Evolutionary conservation across 139 green algal species (phyloP), one percentile per base, ranked within the genome.

Genomic region (Closterium sp.): DNA sequence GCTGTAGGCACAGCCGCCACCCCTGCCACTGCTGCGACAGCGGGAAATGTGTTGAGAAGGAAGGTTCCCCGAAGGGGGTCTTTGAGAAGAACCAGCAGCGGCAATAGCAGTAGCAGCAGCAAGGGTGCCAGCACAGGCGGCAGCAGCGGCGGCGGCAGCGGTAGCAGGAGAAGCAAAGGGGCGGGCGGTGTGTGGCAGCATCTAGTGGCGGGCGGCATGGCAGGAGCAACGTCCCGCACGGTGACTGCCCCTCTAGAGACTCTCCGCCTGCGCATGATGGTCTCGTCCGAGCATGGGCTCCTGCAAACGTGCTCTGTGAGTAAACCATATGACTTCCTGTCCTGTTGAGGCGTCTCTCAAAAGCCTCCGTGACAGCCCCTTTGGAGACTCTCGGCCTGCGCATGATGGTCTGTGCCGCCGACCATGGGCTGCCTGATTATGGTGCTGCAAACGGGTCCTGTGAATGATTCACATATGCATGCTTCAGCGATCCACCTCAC

Each of bases 241-340:
- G 95, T 96, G 89, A 97, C 97, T 4, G 97, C 97, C 9, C 97
- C 97, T 3, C 92, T 98, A 88, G 97, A 98, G 89, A 97, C 96
- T 73, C 86, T 98, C 29, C 95, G 97, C 9, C 91, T 98, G 30
- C 93, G 96, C 89, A 94, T 94, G 91, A 94, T 94, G 91, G n/a
- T 94, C 29, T 84, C 89, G 11, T 92, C 31, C 73, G 22, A 94
- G 42, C 87, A 91, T 93, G 87, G 87, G 3, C 31, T 45, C 45
- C n/a, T 34, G 24, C 89, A 30, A 34, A 88, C 62, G 45, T 34
- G 96, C 95, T 50, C 97, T 97, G 38, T 50, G 7, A 50, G 38
- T 45, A 45, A 45, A 45, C 38, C 38, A 9, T 9, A 45, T n/a
- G n/a, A n/a, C n/a, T n/a, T n/a, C n/a, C n/a, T n/a, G n/a, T n/a